These are phyloP conservation scores for Brasenia schreberi DNA, from an alignment of 164 flowering plant genomes.

Conservation along the genomic window DNA sequence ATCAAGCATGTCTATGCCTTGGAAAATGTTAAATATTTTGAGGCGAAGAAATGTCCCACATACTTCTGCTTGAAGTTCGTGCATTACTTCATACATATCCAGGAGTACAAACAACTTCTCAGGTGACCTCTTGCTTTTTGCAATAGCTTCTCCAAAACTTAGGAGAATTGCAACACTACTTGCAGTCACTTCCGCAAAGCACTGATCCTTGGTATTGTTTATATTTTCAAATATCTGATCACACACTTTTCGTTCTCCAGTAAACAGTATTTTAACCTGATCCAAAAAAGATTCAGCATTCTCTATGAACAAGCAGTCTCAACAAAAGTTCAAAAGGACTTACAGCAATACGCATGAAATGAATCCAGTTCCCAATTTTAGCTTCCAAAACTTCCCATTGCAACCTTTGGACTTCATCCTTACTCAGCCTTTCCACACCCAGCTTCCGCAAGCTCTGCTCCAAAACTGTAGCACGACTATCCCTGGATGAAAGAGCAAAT, in stretches of 20 bases:
- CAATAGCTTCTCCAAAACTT: constrained; percentile 97
- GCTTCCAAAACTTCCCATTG: constrained; percentile 95
- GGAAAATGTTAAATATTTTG: not conserved
- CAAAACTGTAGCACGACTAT: constrained; percentile 62
- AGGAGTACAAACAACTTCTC: constrained; percentile 88
- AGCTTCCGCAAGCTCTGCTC: constrained; percentile 78
- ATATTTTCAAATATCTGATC: constrained; percentile 81
- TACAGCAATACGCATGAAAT: constrained; percentile 83
- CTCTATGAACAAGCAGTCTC: not conserved
- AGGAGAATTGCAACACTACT: constrained; percentile 75
- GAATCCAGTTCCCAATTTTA: constrained; percentile 91
- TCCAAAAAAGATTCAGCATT: constrained; percentile 12
- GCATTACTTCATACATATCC: constrained; percentile 97
- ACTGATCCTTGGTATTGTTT: constrained; percentile 54
- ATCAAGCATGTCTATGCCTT: not conserved
- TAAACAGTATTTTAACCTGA: constrained; percentile 88
- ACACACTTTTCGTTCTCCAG: constrained; percentile 76
- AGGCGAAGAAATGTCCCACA: not conserved
- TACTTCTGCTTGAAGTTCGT: constrained; percentile 91
- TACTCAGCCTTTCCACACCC: constrained; percentile 80
- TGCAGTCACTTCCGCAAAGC: constrained; percentile 84
- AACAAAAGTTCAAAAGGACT: constrained; percentile 8
- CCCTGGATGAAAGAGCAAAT: constrained; percentile 25
- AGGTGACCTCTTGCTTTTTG: constrained; percentile 95
- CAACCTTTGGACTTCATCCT: constrained; percentile 95